Evolutionary conservation across 2,329 filamentous ascomycete genomes (phyloP), one percentile per base, ranked within the genome.

Genomic region (Penicillium sclerotigenum): DNA sequence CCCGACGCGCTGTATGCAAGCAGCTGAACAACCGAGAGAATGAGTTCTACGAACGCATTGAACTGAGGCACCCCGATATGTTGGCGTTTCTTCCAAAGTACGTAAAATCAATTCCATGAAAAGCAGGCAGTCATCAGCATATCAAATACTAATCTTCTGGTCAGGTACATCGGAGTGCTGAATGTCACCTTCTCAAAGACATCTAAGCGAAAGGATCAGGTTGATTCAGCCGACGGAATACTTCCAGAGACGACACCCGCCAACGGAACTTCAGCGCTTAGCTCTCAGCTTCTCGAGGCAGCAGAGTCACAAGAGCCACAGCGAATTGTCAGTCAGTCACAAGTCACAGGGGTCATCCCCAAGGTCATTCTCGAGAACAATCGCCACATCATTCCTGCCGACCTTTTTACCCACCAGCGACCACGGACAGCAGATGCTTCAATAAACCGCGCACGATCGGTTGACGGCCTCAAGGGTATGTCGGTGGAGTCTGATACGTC

Each of bases 21-120:
- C 91, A 97, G 76, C 83, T 99, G 69, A 99, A 96, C 74, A 99
- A 96, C 72, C 85, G 93, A 68, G 94, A 99, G 72, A 99, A 99
- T 74, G 91, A 96, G 75, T 99, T 99, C 71, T 99, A 99, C 74
- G 94, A 99, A 75, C 94, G 88, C 52, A 90, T 97, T 67, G 94
- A 99, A 78, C 86, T 85, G 68, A 86, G 90, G 64, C 93, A 99
- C 74, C 90, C 91, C 61, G 89, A 96, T 70, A 81, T 99, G 67
- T 79, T 99, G 57, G 86, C 89, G 40, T 99, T 97, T 71, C 81
- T 99, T 61, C 94, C 94, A 62, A 91, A 92, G 75, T 79, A 69
- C 37, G 87, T 89, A 56, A 18, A 20, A 8, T 48, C 10, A 13
- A 22, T 11, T 3, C 31, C 11, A 3, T 42, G 13, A 3, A 40